A percentile compares a stretch with the other conserved stretches of the same genome.
Evolutionary conservation across 495 filamentous ascomycete genomes (phyloP).

Genomic region (Neurospora sp.): DNA sequence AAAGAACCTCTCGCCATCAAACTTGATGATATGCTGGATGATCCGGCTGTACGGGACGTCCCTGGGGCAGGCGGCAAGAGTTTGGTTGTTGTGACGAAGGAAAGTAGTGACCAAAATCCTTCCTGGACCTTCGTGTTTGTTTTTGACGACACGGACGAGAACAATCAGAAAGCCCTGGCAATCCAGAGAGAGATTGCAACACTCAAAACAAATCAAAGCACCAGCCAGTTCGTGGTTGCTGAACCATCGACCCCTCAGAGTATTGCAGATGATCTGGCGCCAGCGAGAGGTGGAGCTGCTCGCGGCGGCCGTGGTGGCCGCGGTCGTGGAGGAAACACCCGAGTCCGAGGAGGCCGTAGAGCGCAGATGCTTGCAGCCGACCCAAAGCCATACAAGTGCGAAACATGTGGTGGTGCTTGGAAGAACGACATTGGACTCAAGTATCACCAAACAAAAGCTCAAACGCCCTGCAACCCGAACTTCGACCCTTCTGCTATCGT

Average conservation of each 20-base stretch:
- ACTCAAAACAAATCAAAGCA: neutral
- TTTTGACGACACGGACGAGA: slow-evolving; percentile 5
- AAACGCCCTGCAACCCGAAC: slow-evolving; percentile 39
- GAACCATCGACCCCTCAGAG: slow-evolving; percentile 3
- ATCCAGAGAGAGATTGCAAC: slow-evolving; percentile 6
- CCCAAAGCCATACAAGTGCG: slow-evolving; percentile 28
- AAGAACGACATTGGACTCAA: slow-evolving; percentile 43
- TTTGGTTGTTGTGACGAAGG: slow-evolving; percentile 4
- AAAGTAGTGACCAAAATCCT: neutral
- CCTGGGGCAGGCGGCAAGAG: slow-evolving; percentile 9
- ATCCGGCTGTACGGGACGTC: slow-evolving; percentile 7
- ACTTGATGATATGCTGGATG: slow-evolving; percentile 6
- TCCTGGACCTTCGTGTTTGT: slow-evolving; percentile 9
- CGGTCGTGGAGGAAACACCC: slow-evolving; percentile 7
- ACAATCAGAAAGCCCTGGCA: slow-evolving; percentile 2
- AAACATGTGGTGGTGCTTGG: slow-evolving; percentile 38
- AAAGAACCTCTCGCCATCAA: slow-evolving; percentile 10
- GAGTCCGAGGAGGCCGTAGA: slow-evolving; percentile 11
- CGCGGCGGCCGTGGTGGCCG: slow-evolving; percentile 10
- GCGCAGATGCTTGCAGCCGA: slow-evolving; percentile 4
- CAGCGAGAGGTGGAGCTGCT: neutral
- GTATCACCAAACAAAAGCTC: slow-evolving; percentile 41
- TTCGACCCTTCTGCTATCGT: slow-evolving; percentile 23
- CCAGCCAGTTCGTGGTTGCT: neutral
- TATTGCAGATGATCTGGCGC: slow-evolving; percentile 1